Evolutionary conservation across 2,329 filamentous ascomycete species (phyloP), one percentile per base, ranked within the genome.

Genomic region (Rhinocladiella mackenziei): DNA sequence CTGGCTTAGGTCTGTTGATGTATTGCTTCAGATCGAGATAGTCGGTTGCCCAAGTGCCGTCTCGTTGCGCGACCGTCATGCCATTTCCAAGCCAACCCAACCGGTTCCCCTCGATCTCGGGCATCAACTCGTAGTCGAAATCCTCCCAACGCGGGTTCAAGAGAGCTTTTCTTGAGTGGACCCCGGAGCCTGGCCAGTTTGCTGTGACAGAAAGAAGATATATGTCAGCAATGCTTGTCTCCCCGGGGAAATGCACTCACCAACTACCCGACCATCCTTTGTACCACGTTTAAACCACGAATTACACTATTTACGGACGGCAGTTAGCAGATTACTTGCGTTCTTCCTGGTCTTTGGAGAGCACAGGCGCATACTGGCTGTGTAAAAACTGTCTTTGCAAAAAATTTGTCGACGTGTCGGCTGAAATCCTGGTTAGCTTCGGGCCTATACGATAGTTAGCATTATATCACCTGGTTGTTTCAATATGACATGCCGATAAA

Each of bases 181-280:
- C 62, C 0, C 65, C 68, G 2, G 65, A 69, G 3, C 73, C 74
- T 0, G 74, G 73, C 66, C 68, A 77, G 2, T n/a, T n/a, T n/a
- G n/a, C n/a, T n/a, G n/a, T n/a, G n/a, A n/a, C n/a, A n/a, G n/a
- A n/a, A n/a, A n/a, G n/a, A n/a, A n/a, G n/a, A n/a, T n/a, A n/a
- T n/a, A n/a, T n/a, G n/a, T n/a, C n/a, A n/a, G n/a, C n/a, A n/a
- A n/a, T n/a, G n/a, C n/a, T n/a, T n/a, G n/a, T n/a, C n/a, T n/a
- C n/a, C n/a, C n/a, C n/a, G n/a, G n/a, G n/a, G n/a, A n/a, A n/a
- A n/a, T n/a, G n/a, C n/a, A n/a, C n/a, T n/a, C n/a, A n/a, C n/a
- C n/a, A n/a, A 20, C 1, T 35, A 20, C 9, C 5, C 23, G 23
- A 26, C 23, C 23, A 11, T 26, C 23, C 11, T 26, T 11, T 26